Evolutionary conservation across 2,329 filamentous ascomycete genomes (phyloP).

Genomic region (Tricladium varicosporioides): DNA sequence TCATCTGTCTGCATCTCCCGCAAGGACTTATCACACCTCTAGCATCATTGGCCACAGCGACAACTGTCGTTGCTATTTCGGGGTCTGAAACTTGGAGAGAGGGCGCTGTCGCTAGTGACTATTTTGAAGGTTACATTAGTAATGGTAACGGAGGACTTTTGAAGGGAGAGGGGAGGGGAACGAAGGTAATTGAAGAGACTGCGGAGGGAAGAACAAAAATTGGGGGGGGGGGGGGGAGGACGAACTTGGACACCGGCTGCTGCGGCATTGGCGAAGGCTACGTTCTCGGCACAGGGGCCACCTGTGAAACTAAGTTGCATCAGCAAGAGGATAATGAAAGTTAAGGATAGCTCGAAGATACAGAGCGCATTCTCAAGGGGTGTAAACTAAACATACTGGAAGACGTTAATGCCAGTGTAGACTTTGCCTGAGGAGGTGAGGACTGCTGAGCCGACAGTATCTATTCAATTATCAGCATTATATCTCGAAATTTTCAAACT

Average conservation of each 20-base stretch:
- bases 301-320: slow-evolving; percentile 1
- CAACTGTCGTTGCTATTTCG: slow-evolving; percentile 4
- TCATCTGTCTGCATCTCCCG: slow-evolving; percentile 25
- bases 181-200: background rate
- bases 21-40: slow-evolving; percentile 24
- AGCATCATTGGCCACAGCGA: slow-evolving; percentile 17
- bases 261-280: slow-evolving; percentile 20
- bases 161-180: background rate
- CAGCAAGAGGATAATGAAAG: background rate
- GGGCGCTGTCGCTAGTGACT: too few relatives aligned
- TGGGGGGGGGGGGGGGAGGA: background rate
- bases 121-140: too few relatives aligned
- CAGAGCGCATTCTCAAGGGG: background rate
- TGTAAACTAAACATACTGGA: slow-evolving; percentile 3
- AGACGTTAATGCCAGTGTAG: slow-evolving; percentile 22
- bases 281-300: slow-evolving; percentile 21
- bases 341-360: background rate
- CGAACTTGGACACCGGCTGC: slow-evolving; percentile 11
- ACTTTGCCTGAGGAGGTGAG: slow-evolving; percentile 15
- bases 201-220: too few relatives aligned
- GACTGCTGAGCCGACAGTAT: slow-evolving; percentile 17
- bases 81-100: background rate
- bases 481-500: background rate
- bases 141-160: background rate
- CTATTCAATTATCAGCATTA: background rate